Conservation (phyloP, 495 filamentous ascomycete genomes). For the Apodospora peruviana region DNA sequence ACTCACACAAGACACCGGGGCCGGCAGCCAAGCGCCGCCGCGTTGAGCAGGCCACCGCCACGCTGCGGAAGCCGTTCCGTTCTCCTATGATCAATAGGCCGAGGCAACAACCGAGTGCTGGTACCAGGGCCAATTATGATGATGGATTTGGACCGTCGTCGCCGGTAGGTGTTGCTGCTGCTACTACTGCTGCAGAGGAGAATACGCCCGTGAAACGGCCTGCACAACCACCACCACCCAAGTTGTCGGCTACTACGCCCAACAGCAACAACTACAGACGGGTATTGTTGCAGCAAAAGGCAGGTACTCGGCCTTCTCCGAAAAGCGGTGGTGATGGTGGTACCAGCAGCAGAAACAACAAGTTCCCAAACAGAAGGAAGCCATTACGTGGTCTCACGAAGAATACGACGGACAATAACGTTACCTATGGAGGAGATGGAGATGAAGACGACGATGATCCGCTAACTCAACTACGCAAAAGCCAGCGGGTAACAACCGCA, state of each 20-base stretch:
- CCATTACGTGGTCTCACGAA: background rate
- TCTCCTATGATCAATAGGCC: constrained; percentile 22
- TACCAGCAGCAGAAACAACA: background rate
- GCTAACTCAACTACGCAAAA: constrained; percentile 4
- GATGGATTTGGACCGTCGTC: background rate
- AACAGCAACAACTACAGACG: no score
- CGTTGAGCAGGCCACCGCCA: constrained; percentile 20
- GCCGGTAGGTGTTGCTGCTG: background rate
- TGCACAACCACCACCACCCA: no score
- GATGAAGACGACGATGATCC: background rate
- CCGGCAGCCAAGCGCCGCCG: constrained; percentile 26
- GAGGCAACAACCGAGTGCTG: background rate
- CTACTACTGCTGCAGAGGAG: background rate
- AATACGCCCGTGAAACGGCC: background rate
- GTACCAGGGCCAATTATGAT: background rate
- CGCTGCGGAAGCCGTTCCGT: constrained; percentile 23
- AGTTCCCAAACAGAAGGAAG: background rate
- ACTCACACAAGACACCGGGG: constrained; percentile 18
- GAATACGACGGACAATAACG: no score
- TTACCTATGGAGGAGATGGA: no score
- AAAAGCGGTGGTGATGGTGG: background rate
- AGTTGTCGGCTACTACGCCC: no score
- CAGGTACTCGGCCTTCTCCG: background rate
- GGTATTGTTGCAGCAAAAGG: background rate
- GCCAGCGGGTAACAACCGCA: constrained; percentile 1